Evolutionary conservation across 1,284 basidiomycete genomes (phyloP), one percentile per base, ranked within the genome.

Genomic region (Rhizoctonia solani): DNA sequence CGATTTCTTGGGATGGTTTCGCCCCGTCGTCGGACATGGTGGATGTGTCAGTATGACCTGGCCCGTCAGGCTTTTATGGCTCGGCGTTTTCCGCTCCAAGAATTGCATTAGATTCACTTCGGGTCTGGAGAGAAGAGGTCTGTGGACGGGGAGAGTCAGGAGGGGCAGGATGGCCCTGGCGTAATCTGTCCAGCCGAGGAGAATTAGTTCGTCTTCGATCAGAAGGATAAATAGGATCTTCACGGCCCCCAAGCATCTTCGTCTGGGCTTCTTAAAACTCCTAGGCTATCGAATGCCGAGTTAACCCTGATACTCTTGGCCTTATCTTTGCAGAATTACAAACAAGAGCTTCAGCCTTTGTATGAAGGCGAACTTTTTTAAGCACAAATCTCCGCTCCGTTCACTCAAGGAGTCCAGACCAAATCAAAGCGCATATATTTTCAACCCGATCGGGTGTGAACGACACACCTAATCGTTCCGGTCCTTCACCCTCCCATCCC

Each of bases 381-480:
- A 39, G 16, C 16, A 39, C 8, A 8, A 39, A 8, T 8, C 37
- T 39, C 9, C 8, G 16, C 8, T 39, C 16, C 37, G 37, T 8
- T 16, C 16, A 39, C 37, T 16, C 37, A 39, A 39, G 37, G 16
- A 39, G 16, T 16, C 37, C 37, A 39, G 37, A 16, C 37, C 37
- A 8, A 39, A 39, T 39, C 37, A 16, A 39, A 8, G 37, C 16
- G 37, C 16, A 39, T 39, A 39, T n/a, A n/a, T n/a, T n/a, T n/a
- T n/a, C n/a, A n/a, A n/a, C n/a, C n/a, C n/a, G n/a, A n/a, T n/a
- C n/a, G n/a, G n/a, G n/a, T n/a, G n/a, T n/a, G n/a, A n/a, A n/a
- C n/a, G n/a, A n/a, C n/a, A n/a, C n/a, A n/a, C n/a, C 41, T 58
- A 59, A 49, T 59, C 56, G 58, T 34, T 68, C n/a, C 32, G 9